Evolutionary conservation across 768 basidiomycete genomes (phyloP).

Genomic region (Pleurotus djamor): DNA sequence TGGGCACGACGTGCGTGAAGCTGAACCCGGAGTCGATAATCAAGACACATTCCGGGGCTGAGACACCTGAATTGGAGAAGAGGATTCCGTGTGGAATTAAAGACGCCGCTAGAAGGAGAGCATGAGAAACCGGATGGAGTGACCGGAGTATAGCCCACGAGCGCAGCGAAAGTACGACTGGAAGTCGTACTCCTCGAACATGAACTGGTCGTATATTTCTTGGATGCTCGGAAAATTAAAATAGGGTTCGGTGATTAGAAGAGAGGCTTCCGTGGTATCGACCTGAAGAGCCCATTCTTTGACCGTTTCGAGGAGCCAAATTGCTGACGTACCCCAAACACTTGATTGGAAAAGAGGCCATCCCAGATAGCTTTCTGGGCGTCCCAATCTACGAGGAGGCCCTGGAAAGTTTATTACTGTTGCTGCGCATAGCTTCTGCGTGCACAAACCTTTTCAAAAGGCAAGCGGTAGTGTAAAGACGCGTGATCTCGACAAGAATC

Average conservation of each 20-base stretch:
- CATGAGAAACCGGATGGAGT: conserved; percentile 8
- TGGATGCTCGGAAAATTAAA: conserved; percentile 93
- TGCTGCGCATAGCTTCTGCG: conserved; percentile 4
- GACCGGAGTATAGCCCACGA: conserved; percentile 49
- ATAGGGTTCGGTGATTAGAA: conserved; percentile 92
- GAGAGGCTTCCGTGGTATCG: conserved; percentile 66
- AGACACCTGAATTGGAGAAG: conserved; percentile 47
- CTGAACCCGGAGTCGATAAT: conserved; percentile 93
- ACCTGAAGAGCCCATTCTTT: conserved; percentile 42
- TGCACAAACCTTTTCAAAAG: conserved; percentile 78
- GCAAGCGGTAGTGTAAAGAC: conserved; percentile 77
- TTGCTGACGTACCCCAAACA: conserved; percentile 51
- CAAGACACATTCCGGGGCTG: conserved; percentile 75
- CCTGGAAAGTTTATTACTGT: conserved; percentile 43
- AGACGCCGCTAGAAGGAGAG: conserved; percentile 62
- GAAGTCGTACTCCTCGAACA: conserved; percentile 97
- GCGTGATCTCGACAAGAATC: conserved; percentile 76
- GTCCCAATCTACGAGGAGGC: conserved; percentile 94
- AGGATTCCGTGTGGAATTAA: conserved; percentile 72
- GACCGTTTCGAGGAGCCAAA: conserved; percentile 1
- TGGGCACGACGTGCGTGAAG: conserved; percentile 89
- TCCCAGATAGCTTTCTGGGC: conserved; percentile 96
- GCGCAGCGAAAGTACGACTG: conserved; percentile 76
- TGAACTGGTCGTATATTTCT: conserved; percentile 91
- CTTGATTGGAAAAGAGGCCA: conserved; percentile 73